Conservation (phyloP, 176 grass and related monocot species). For the Zea luxurians region DNA sequence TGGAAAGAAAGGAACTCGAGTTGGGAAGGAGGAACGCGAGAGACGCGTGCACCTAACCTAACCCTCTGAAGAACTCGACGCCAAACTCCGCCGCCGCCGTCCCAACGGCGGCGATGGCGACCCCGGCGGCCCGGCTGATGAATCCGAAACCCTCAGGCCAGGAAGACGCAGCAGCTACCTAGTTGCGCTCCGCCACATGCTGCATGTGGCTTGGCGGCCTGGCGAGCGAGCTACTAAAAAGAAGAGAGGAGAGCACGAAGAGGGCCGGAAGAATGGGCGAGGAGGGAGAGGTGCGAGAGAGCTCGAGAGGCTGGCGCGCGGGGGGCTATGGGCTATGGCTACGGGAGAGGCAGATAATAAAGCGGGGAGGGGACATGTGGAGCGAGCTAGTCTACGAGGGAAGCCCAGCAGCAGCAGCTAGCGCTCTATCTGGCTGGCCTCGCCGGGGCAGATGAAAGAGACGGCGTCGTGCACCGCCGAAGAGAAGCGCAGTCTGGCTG, state of each 20-base stretch:
- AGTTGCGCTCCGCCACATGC: background rate
- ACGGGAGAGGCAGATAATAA: conserved; percentile 31
- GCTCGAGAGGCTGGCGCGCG: background rate
- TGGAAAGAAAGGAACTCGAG: background rate
- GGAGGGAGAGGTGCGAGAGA: background rate
- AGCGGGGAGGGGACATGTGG: conserved; percentile 37
- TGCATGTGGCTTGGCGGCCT: background rate
- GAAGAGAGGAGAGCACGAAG: background rate
- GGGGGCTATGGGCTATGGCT: conserved; percentile 1
- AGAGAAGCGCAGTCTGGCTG: background rate
- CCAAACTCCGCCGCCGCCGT: conserved; percentile 23
- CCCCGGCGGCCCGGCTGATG: background rate
- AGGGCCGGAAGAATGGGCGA: background rate
- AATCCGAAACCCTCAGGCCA: background rate
- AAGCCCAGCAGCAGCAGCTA: background rate
- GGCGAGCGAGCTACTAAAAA: background rate
- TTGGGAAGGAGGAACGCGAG: background rate
- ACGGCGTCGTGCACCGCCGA: background rate
- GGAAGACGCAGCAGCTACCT: background rate
- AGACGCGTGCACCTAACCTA: background rate
- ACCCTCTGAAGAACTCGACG: background rate
- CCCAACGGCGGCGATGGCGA: conserved; percentile 34
- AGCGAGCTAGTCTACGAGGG: conserved; percentile 35
- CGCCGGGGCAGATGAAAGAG: conserved; percentile 19
- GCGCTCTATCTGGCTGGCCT: background rate